Evolutionary conservation across 495 filamentous ascomycete genomes (phyloP).

Genomic region (Hyaloscypha hepaticicola): DNA sequence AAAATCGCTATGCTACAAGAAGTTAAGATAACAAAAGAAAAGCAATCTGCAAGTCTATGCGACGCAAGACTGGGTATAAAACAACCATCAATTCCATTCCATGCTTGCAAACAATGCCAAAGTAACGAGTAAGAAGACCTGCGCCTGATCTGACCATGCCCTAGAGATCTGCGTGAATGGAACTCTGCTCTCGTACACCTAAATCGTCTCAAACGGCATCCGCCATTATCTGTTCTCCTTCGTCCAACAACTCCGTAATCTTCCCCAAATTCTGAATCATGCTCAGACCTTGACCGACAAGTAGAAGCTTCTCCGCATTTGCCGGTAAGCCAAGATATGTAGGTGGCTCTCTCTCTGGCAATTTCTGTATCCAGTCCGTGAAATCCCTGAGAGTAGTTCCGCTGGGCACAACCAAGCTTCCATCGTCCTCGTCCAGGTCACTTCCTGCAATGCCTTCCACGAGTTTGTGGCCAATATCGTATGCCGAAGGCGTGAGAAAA

Average conservation of each 20-base stretch:
- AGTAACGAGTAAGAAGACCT: slow-evolving; percentile 13
- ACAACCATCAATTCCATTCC: slow-evolving; percentile 15
- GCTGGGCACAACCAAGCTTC: slow-evolving; percentile 70
- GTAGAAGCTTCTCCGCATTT: slow-evolving; percentile 92
- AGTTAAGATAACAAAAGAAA: slow-evolving; percentile 6
- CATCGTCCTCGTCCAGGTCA: slow-evolving; percentile 43
- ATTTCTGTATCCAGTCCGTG: slow-evolving; percentile 82
- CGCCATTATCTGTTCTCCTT: slow-evolving; percentile 87
- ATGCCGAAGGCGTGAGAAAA: slow-evolving; percentile 82
- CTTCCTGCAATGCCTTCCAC: slow-evolving; percentile 56
- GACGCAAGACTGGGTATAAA: slow-evolving; percentile 26
- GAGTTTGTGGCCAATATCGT: slow-evolving; percentile 86
- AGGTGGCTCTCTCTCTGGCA: slow-evolving; percentile 94
- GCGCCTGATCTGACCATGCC: slow-evolving; percentile 20
- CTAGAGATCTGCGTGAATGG: slow-evolving; percentile 12
- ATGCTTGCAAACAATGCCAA: slow-evolving; percentile 20
- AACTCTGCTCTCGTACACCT: slow-evolving; percentile 21
- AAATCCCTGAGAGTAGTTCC: slow-evolving; percentile 84
- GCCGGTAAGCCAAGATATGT: slow-evolving; percentile 95
- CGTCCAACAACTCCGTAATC: slow-evolving; percentile 83
- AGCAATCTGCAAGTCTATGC: slow-evolving; percentile 19
- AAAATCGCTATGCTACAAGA: slow-evolving; percentile 22
- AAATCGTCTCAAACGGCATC: slow-evolving; percentile 46
- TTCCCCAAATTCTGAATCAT: slow-evolving; percentile 82
- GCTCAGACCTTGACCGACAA: slow-evolving; percentile 84